These are phyloP conservation scores for Monilinia laxa DNA, from an alignment of 2,329 filamentous ascomycete species.

Conservation along the genomic window DNA sequence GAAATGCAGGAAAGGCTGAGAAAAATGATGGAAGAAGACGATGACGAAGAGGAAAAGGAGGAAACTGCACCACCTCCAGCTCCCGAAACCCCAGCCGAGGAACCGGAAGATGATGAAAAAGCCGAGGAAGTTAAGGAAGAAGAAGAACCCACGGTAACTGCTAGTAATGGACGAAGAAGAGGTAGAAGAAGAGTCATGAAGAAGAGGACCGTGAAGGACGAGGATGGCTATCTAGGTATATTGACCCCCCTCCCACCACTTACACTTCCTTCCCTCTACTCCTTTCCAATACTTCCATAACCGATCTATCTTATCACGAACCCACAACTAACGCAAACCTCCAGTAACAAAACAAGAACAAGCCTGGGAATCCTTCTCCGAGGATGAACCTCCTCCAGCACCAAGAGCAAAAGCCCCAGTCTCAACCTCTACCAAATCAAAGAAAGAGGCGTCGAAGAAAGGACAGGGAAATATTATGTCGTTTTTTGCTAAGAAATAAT, in stretches of 20 bases:
- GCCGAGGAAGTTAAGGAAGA: conserved; percentile 45
- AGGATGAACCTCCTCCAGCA: conserved; percentile 68
- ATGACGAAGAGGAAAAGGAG: conserved; percentile 49
- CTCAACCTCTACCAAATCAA: conserved; percentile 48
- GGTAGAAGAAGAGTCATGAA: conserved; percentile 80
- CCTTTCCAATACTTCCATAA: not conserved
- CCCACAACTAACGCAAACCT: not conserved
- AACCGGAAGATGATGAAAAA: conserved; percentile 40
- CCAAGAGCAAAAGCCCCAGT: conserved; percentile 50
- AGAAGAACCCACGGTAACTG: conserved; percentile 48
- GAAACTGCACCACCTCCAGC: conserved; percentile 42
- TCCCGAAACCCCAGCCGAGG: conserved; percentile 35
- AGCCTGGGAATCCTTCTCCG: conserved; percentile 90
- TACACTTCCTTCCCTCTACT: not conserved
- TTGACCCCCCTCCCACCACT: conserved; percentile 21
- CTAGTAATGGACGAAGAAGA: conserved; percentile 65
- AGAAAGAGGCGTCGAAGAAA: conserved; percentile 56
- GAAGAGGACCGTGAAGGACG: conserved; percentile 83
- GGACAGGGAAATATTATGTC: conserved; percentile 84
- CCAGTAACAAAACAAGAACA: conserved; percentile 81
- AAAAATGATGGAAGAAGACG: conserved; percentile 75
- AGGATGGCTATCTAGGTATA: conserved; percentile 85
- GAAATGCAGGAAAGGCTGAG: conserved; percentile 65
- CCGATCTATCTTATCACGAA: not conserved
- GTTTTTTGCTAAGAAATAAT: conserved; percentile 80